Conservation (phyloP, 257 asterid species). For the Solanum pinnatisectum region DNA sequence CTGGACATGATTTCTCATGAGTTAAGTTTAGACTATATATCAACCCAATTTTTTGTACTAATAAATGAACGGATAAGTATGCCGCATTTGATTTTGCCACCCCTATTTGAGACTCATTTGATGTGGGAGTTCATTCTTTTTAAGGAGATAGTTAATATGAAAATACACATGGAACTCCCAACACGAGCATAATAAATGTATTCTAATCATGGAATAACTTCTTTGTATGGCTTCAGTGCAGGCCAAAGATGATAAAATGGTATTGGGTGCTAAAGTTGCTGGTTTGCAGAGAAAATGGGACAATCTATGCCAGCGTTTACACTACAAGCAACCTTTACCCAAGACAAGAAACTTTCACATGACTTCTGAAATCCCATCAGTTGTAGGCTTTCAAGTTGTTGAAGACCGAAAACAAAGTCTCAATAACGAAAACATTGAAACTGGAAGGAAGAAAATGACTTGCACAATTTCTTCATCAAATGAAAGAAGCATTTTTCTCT, state of each 20-base stretch:
- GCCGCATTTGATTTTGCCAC: too few relatives aligned
- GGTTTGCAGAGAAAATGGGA: slow-evolving; percentile 68
- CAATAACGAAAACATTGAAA: slow-evolving; percentile 12
- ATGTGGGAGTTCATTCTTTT: background rate
- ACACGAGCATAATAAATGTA: background rate
- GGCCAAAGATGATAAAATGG: slow-evolving; percentile 63
- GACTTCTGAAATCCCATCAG: slow-evolving; percentile 28
- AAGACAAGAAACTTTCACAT: slow-evolving; percentile 11
- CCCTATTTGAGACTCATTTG: background rate
- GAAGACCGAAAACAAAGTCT: slow-evolving; percentile 23
- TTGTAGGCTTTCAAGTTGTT: slow-evolving; percentile 39
- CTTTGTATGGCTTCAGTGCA: slow-evolving; percentile 48
- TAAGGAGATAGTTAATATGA: background rate
- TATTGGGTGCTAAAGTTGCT: slow-evolving; percentile 30
- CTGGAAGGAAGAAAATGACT: slow-evolving; percentile 14
- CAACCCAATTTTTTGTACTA: too few relatives aligned
- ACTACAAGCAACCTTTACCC: slow-evolving; percentile 23
- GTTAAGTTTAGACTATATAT: too few relatives aligned
- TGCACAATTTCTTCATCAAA: slow-evolving; percentile 24
- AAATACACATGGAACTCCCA: background rate
- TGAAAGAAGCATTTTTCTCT: slow-evolving; percentile 9
- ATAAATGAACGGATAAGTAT: too few relatives aligned
- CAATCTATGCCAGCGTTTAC: slow-evolving; percentile 40
- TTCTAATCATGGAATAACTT: slow-evolving; percentile 29
- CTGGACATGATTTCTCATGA: too few relatives aligned